Conservation (phyloP, 306 rosid genomes). For the Cucurbita argyrosperma region DNA sequence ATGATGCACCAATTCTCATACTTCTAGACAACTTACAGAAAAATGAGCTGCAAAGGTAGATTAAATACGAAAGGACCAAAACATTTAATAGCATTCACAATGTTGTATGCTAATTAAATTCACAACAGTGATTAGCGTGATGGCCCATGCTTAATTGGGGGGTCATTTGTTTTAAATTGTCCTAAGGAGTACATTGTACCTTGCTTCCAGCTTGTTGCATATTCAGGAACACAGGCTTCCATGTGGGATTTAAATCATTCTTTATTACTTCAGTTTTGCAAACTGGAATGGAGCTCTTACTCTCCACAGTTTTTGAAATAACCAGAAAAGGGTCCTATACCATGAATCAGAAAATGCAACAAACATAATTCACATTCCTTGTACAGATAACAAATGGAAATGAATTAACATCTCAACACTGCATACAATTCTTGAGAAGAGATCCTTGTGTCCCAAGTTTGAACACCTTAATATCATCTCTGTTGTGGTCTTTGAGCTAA, state of each 20-base stretch:
- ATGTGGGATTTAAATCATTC: slow-evolving; percentile 68
- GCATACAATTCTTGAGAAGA: slow-evolving; percentile 90
- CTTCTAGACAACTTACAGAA: background rate
- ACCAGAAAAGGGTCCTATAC: slow-evolving; percentile 83
- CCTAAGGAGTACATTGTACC: slow-evolving; percentile 27
- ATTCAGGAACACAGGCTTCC: slow-evolving; percentile 81
- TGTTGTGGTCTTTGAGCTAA: slow-evolving; percentile 59
- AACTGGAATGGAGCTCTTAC: slow-evolving; percentile 57
- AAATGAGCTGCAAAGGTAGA: background rate
- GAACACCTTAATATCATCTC: slow-evolving; percentile 73
- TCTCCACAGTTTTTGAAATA: slow-evolving; percentile 60
- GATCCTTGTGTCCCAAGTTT: slow-evolving; percentile 88
- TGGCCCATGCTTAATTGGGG: background rate
- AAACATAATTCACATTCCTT: slow-evolving; percentile 5
- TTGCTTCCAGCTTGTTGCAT: slow-evolving; percentile 94
- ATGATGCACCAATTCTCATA: background rate
- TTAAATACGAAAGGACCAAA: background rate
- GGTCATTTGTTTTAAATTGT: background rate
- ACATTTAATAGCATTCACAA: background rate
- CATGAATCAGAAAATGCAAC: slow-evolving; percentile 14
- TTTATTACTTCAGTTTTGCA: slow-evolving; percentile 92
- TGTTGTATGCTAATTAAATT: background rate
- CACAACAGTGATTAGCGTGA: background rate
- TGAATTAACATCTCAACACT: background rate
- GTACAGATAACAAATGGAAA: slow-evolving; percentile 7